Base-by-base conservation (phyloP, 306 rosid genomes). In the Heteromeles arbutifolia region DNA sequence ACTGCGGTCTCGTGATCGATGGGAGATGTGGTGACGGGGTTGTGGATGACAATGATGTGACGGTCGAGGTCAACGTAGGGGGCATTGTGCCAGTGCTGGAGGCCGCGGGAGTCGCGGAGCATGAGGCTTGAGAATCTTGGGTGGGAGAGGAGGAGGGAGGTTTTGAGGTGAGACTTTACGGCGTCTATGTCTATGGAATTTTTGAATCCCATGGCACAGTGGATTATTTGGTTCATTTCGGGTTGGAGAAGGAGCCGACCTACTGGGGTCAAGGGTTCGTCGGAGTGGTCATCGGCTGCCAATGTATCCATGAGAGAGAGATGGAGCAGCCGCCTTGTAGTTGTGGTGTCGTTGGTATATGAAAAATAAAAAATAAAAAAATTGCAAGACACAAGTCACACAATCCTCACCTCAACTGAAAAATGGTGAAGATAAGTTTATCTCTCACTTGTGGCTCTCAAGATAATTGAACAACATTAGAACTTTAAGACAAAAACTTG, bases 51-150 rank as follows among this genome's bases (percentile, higher is more conserved):
- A 14, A 73, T 29, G 45, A 91, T 8, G 80, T 93, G 98, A 56
- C 78, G 56, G 64, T 87, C 81, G 43, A 91, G 17, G 76, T 91
- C 87, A 7, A 90, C 72, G 44, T 11, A 1, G 34, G 79, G 29
- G 25, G 91, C 84, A 24, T 81, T 81, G 3, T 93, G 87, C 98
- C 98, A 93, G 91, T 81, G 90, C 78, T 93, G 96, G 0, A 74
- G 48, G 34, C 98, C 97, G 50, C 69, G 52, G 10, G 58, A 32
- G 86, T 86, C 91, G 44, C 86, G 87, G 8, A 93, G 84, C 80
- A 93, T 50, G 39, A 91, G 88, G 69, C 97, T 88, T 1, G 82
- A 79, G 90, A 93, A 93, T 70, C 98, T 67, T 0, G 97, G 96
- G 73, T 91, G 91, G 5, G 72, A 70, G 18, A 90, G 72, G 77